phyloP scores from a whole-genome alignment of 345 rosid genomes.

The Acer saccharum region DNA sequence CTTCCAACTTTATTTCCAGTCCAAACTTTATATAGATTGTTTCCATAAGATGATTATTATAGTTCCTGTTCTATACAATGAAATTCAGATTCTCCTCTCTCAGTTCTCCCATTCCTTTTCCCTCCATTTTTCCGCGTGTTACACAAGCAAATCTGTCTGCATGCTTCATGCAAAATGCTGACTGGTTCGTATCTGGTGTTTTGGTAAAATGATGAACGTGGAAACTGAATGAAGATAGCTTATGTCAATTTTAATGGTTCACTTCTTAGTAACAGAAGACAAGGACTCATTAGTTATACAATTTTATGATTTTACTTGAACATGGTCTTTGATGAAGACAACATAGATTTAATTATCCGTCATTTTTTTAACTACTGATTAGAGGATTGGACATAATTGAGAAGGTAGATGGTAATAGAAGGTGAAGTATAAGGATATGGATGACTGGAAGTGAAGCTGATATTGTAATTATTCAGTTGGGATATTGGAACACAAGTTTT shows the following conservation, averaged over 20 bases:
- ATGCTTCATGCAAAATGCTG: not conserved
- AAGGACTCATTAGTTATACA: not conserved
- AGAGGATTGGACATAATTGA: not conserved
- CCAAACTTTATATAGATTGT: not conserved
- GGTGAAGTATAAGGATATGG: not conserved
- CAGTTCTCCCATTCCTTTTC: not conserved
- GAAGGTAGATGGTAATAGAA: not conserved
- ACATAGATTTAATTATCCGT: not conserved
- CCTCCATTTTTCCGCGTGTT: not conserved
- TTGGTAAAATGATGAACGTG: not conserved
- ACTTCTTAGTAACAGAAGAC: not conserved
- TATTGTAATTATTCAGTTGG: not conserved
- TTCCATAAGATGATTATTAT: not conserved
- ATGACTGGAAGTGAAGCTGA: conserved; percentile 1
- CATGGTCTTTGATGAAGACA: not conserved
- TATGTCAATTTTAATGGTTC: not conserved
- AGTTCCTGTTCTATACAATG: not conserved
- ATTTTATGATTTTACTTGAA: not conserved
- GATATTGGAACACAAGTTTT: not conserved
- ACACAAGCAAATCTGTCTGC: not conserved
- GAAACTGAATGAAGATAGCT: not conserved
- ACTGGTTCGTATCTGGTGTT: not conserved
- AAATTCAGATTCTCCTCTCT: not conserved
- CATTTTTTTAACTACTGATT: not conserved
- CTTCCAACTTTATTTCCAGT: not conserved